Base-by-base conservation (phyloP, 2,329 filamentous ascomycete species). In the Fusarium buharicum region DNA sequence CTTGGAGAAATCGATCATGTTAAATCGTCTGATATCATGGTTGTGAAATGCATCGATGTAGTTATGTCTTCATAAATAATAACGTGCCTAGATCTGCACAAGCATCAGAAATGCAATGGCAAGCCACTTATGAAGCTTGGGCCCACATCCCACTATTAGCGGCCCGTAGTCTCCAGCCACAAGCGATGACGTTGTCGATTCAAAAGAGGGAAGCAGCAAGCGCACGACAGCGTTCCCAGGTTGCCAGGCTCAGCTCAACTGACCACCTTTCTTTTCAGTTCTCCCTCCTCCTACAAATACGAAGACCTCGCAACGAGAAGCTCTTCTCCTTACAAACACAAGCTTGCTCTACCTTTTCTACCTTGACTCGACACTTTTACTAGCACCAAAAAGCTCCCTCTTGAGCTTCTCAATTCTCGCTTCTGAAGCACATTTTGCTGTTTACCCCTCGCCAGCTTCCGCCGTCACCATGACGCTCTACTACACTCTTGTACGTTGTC, bases 391-490 rank as follows among this genome's bases (percentile, higher is more conserved):
- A 59, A 46, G 47, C 62, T 58, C 38, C 24, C 38, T 41, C 24
- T 46, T 51, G 49, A 51, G 49, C 52, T 57, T 40, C 52, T 16
- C 38, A 55, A 50, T 61, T 11, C 31, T 49, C 36, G 33, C 46
- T 16, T n/a, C 20, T 34, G 50, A 52, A 57, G 5, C 48, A 28
- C 27, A 37, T 55, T 50, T 53, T 44, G 55, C 38, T 54, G 33
- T 50, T 56, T 62, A 66, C 67, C 67, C 66, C 68, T 66, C 68
- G 51, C 47, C 47, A 59, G 46, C 52, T 58, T 55, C 58, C 62
- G 43, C 67, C 62, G 70, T 72, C 76, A 82, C 72, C 50, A 85
- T 85, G 82, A 85, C 82, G 75, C 82, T 85, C 73, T 84, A 85
- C 78, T 84, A 84, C 76, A 82, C 79, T 56, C 76, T 85, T 62